phyloP scores from a whole-genome alignment of 1,284 basidiomycete genomes.

The Boletus sp. region DNA sequence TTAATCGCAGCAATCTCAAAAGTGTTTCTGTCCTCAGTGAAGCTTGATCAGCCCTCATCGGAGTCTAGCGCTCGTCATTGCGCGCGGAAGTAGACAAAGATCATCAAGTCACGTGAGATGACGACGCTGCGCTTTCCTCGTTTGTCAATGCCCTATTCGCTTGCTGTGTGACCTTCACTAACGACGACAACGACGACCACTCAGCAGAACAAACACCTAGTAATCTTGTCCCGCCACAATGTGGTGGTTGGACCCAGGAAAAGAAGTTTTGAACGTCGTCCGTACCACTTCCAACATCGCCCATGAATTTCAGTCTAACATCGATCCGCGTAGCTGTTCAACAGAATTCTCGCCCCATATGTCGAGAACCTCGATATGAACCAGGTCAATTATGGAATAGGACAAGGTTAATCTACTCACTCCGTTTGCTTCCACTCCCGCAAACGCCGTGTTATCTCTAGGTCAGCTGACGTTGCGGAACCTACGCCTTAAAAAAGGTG shows the following conservation, averaged over 20 bases:
- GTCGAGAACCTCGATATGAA: slow-evolving; percentile 96
- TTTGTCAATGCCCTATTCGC: slow-evolving; percentile 36
- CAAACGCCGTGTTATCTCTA: slow-evolving; percentile 33
- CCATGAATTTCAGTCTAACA: not conserved
- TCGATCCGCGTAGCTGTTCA: slow-evolving; percentile 63
- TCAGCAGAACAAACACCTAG: not conserved
- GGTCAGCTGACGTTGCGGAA: slow-evolving; percentile 84
- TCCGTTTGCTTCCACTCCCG: not conserved
- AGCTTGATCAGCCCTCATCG: not conserved
- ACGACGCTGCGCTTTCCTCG: slow-evolving; percentile 22
- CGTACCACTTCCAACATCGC: slow-evolving; percentile 15
- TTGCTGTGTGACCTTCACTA: not conserved
- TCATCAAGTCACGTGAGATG: slow-evolving; percentile 30
- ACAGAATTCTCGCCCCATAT: slow-evolving; percentile 92
- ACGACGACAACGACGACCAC: not conserved
- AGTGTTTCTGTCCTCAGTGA: not conserved
- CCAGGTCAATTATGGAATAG: slow-evolving; percentile 94
- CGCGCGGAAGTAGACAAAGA: not conserved
- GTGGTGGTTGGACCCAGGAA: slow-evolving; percentile 81
- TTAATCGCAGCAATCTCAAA: not conserved
- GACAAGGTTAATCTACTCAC: slow-evolving; percentile 60
- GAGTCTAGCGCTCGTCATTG: not conserved
- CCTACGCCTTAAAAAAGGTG: slow-evolving; percentile 89
- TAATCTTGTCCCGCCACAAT: slow-evolving; percentile 39
- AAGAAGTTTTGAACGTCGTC: slow-evolving; percentile 76